Evolutionary conservation across 2,329 filamentous ascomycete genomes (phyloP), one percentile per base, ranked within the genome.

Genomic region (Gnomoniopsis smithogilvyi): DNA sequence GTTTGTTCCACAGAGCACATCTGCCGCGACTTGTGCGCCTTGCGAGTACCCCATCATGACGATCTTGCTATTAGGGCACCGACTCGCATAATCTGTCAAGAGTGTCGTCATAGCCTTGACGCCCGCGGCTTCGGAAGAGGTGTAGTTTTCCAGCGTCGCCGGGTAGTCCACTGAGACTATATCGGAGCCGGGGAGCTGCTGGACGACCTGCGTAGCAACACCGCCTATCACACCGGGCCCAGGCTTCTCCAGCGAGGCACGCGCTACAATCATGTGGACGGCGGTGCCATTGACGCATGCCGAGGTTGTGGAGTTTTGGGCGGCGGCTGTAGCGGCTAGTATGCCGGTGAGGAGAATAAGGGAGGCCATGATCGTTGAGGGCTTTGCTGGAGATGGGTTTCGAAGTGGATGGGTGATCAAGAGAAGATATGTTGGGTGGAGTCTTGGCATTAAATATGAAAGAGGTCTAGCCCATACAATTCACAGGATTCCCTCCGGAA

Each of bases 11-110:
- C 67, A 68, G 1, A 68, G 45, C 4, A 60, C 56, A 38, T 69
- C 67, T 50, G 67, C 66, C 14, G 66, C 51, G 11, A 65, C 66
- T 30, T 69, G 66, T 1, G 58, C 67, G 38, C 67, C 67, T 60
- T 65, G 67, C 12, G 65, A 67, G 45, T 66, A 69, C 1, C 67
- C 67, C 48, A 69, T 54, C 55, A 69, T 60, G 11, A 63, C 67
- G n/a, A 68, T 62, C 60, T 64, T 68, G 56, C 60, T 60, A 19
- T 54, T 41, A 2, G 67, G 66, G 36, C 67, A 69, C 36, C 26
- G 58, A 14, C 26, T 43, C 8, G 59, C 56, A 56, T 69, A 66
- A 3, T 53, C 47, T 12, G 43, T 51, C 17, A 68, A 46, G 49
- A 64, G 21, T 22, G 56, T 51, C 26, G 38, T 57, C 52, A 69